Base-by-base conservation (phyloP, 805 yeast species). In the Clavispora vitiphila region DNA sequence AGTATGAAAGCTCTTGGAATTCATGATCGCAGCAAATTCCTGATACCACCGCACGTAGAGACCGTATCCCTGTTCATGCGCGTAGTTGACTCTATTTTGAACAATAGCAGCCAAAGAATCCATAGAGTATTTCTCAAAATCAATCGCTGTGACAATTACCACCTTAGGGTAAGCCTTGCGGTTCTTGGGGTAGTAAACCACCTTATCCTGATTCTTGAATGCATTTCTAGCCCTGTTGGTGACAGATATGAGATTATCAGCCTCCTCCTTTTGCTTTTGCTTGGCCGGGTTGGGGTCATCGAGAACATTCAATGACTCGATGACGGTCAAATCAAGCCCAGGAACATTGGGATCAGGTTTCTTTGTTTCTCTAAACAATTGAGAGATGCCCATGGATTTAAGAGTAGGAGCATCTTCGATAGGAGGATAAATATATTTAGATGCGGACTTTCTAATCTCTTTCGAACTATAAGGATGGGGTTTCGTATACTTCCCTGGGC, bases 31-130 rank as follows among this genome's bases (percentile, higher is more conserved):
- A 14, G 77, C 56, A 62, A 86, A 90, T 59, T 93, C 97, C 61
- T 87, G 90, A 25, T 74, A 61, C 86, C 91, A 89, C 46, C 96
- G 76, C 19, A 86, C 78, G 55, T 88, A 91, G 21, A 88, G 64
- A 24, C 96, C 98, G 60, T 82, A 91, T 29, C 77, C 77, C 55
- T 87, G 89, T 10, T 69, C 70, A 60, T 83, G 86, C 5, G 96
- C 96, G 58, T 90, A 91, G 60, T 88, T 90, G 22, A 86, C 83
- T 56, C 97, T 76, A 61, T 89, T 89, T 60, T 88, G 95, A 15
- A 88, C 83, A 41, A 90, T 71, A 41, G 76, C 77, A 14, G 81
- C 78, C 35, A 88, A 68, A 25, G 81, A 78, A 16, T 75, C 74
- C 30, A 75, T 57, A 23, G 80, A 77, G 53, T 78, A 79, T 41